phyloP scores from a whole-genome alignment of 352 stramenopile genomes.

The Thraustochytrium sp. region DNA sequence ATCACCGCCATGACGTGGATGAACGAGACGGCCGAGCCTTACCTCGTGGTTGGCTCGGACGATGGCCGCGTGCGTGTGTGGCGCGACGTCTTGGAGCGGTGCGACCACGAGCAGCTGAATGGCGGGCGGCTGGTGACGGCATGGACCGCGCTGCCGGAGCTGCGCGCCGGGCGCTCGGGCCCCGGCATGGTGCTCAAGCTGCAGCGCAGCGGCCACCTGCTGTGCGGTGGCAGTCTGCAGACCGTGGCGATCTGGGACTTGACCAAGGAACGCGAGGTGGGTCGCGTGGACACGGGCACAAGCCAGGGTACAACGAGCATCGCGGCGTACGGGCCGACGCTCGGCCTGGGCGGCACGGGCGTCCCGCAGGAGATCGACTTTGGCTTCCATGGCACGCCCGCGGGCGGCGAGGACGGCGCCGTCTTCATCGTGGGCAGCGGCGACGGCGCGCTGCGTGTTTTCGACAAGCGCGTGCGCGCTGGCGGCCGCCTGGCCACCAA shows the following conservation, averaged over 20 bases:
- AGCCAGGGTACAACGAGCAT: background rate
- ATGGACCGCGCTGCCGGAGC: slow-evolving; percentile 83
- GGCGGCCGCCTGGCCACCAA: background rate
- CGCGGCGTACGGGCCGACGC: background rate
- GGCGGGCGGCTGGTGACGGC: slow-evolving; percentile 89
- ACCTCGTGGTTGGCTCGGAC: slow-evolving; percentile 89
- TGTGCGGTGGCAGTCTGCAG: slow-evolving; percentile 7
- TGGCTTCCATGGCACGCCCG: slow-evolving; percentile 8
- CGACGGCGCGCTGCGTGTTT: slow-evolving; percentile 87
- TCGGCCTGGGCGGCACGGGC: slow-evolving; percentile 5
- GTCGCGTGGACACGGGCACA: background rate
- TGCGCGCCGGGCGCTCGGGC: slow-evolving; percentile 65
- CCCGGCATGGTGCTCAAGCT: slow-evolving; percentile 3
- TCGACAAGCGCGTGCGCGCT: slow-evolving; percentile 77
- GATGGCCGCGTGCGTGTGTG: slow-evolving; percentile 94
- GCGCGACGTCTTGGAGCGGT: slow-evolving; percentile 62
- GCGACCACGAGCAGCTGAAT: slow-evolving; percentile 59
- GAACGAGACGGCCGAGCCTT: slow-evolving; percentile 83
- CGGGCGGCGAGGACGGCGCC: slow-evolving; percentile 12
- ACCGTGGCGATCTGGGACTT: slow-evolving; percentile 25
- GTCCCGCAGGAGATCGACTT: slow-evolving; percentile 27
- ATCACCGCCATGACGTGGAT: slow-evolving; percentile 94
- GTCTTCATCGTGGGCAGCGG: slow-evolving; percentile 59
- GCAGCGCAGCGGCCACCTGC: slow-evolving; percentile 14
- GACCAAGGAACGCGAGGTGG: background rate